Evolutionary conservation across 2,329 filamentous ascomycete genomes (phyloP).

Genomic region (Elsinoe perseae): DNA sequence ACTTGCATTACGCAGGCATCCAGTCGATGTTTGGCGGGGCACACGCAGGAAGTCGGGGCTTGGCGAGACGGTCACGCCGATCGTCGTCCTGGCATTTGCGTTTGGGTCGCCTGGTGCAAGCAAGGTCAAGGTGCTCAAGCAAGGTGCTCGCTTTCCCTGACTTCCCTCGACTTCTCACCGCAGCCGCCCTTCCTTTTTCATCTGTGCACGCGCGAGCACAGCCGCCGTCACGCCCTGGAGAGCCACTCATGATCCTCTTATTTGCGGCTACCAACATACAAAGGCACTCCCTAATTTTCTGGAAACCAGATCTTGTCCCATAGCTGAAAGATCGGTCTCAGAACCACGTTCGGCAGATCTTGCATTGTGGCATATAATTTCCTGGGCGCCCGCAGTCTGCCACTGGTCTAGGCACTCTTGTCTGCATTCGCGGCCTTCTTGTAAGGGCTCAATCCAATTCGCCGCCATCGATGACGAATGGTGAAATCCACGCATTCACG

Average conservation of each 20-base stretch:
- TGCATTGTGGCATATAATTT: constrained; percentile 8
- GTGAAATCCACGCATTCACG: constrained; percentile 7
- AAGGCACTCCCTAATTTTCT: constrained; percentile 1
- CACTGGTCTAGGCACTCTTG: constrained; percentile 9
- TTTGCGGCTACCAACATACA: constrained; percentile 8
- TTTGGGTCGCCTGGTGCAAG: too few species aligned
- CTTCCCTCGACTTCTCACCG: background rate
- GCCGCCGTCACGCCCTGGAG: background rate
- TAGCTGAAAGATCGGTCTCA: background rate
- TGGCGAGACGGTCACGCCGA: background rate
- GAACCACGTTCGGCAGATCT: constrained; percentile 1
- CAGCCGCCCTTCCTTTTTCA: background rate
- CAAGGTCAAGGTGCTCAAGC: background rate
- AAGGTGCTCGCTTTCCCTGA: background rate
- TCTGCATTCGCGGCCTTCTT: constrained; percentile 11
- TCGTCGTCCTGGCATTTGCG: too few species aligned
- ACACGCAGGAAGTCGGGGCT: background rate
- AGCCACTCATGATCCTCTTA: constrained; percentile 1
- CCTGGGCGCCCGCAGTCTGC: background rate
- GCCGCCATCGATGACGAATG: constrained; percentile 11
- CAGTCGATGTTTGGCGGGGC: constrained; percentile 2
- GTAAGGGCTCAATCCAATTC: background rate
- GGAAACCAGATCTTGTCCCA: background rate
- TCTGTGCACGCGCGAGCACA: constrained; percentile 6
- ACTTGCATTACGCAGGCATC: constrained; percentile 5